Evolutionary conservation across 495 filamentous ascomycete genomes (phyloP), one percentile per base, ranked within the genome.

Genomic region (Daldinia concentrica): DNA sequence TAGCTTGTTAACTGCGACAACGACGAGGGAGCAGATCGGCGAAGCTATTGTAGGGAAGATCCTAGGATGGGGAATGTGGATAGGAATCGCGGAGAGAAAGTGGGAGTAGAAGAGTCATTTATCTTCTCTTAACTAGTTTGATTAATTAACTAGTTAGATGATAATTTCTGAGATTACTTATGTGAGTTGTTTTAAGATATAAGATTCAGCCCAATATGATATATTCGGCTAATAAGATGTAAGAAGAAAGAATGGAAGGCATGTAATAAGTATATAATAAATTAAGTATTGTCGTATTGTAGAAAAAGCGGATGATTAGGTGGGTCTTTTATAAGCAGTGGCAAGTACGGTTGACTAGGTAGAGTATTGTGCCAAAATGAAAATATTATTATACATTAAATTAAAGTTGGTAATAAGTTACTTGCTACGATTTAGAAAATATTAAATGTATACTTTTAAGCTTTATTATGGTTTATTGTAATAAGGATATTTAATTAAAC

Each of bases 11-110:
- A 81, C 74, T 37, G 54, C 62, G 4, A 63, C 75, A 56, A 76
- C 79, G 24, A 83, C 74, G n/a, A 81, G 81, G 50, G 78, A 81
- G 19, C 77, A 84, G 69, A 71, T 86, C 27, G 69, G 60, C 9
- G 69, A 72, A 2, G 80, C 72, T 37, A 81, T 84, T 19, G 69
- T 82, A 19, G 84, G 81, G 3, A 86, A 86, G 68, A 78, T 87
- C 26, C 59, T 81, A 22, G 83, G 76, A 17, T 87, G 86, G 85
- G 85, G 84, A 2, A 80, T 79, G 70, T 88, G 85, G 84, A 74
- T 84, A 66, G 86, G 83, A 15, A 64, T 79, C 12, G 82, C 78
- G 56, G 84, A 87, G 76, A 76, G 82, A 43, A 78, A 69, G 29
- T 80, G 78, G 77, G 26, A 72, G 68, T 78, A 62, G 41, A 24